Base-by-base conservation (phyloP, 768 basidiomycete species). In the Leccinum rimulosum region DNA sequence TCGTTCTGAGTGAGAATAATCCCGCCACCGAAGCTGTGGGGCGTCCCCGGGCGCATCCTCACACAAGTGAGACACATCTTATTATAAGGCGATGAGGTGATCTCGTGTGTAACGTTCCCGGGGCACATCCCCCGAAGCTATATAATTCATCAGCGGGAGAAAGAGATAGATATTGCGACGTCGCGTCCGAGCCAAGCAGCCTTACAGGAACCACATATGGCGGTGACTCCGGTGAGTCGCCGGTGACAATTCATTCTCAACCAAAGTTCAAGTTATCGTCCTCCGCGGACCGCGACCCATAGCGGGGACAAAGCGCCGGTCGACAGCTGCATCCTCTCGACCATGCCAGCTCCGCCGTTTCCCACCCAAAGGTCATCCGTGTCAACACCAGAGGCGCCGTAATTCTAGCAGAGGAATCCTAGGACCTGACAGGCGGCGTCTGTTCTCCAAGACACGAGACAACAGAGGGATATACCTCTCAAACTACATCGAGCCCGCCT, bases 401-500 rank as follows among this genome's bases (percentile, higher is more conserved):
- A 59, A 97, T 98, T 63, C 80, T 98, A 35, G 85, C 90, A 50
- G 95, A 97, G 75, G 95, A 95, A 70, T 97, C 95, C 4, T 55
- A 25, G 25, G 25, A 25, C 60, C 62, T 57, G 36, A 47, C 58
- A 50, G 25, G 25, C 25, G 17, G 38, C 38, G 14, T 36, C 35
- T 36, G 35, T 36, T 25, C 35, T 36, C 36, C 36, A 60, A 94
- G 93, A 94, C 92, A 45, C 80, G 94, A 64, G 95, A 97, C 74
- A 95, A 93, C 68, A 82, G 95, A 70, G 96, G 95, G 10, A 98
- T 99, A 67, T 98, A 98, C 76, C 82, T 99, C 31, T 97, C 97
- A 55, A 95, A 97, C 70, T 87, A 98, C 77, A 96, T 96, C 61
- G 97, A 99, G 75, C 93, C 93, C 25, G 88, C 98, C 15, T 97